Conservation (phyloP, 345 rosid genomes). For the Bruguiera sexangula region DNA sequence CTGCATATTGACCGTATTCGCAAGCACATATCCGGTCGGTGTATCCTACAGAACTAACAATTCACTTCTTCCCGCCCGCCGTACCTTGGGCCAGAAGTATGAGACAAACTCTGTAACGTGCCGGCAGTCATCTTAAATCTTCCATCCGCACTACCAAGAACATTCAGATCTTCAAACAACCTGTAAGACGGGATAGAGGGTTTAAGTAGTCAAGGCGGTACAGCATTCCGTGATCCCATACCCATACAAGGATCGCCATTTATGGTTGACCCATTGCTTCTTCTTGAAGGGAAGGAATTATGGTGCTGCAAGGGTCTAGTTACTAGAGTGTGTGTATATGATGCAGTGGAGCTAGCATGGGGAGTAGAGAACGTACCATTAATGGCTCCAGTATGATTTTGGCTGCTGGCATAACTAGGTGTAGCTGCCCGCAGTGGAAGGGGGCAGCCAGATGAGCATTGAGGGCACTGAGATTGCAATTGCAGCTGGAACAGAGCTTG, state of each 20-base stretch:
- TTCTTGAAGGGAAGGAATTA: slow-evolving; percentile 42
- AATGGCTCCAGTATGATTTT: slow-evolving; percentile 19
- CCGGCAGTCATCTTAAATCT: slow-evolving; percentile 35
- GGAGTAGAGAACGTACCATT: slow-evolving; percentile 30
- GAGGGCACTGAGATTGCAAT: slow-evolving; percentile 26
- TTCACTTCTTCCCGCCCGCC: slow-evolving; percentile 50
- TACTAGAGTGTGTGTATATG: slow-evolving; percentile 36
- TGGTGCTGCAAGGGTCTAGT: slow-evolving; percentile 48
- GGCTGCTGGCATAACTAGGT: slow-evolving; percentile 35
- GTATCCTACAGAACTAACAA: slow-evolving; percentile 3
- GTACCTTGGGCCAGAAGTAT: slow-evolving; percentile 41
- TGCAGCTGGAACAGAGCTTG: not conserved
- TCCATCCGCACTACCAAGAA: slow-evolving; percentile 60
- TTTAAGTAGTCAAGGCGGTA: slow-evolving; percentile 45
- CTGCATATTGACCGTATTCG: slow-evolving; percentile 24
- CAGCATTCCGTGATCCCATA: slow-evolving; percentile 25
- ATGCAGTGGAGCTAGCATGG: slow-evolving; percentile 21
- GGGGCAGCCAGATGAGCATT: slow-evolving; percentile 39
- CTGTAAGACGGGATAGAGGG: slow-evolving; percentile 73
- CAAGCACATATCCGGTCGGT: slow-evolving; percentile 15
- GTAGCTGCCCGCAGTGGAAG: slow-evolving; percentile 83
- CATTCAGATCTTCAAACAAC: slow-evolving; percentile 83
- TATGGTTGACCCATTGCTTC: slow-evolving; percentile 28
- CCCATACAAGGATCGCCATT: slow-evolving; percentile 25
- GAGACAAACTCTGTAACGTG: slow-evolving; percentile 39